Conservation (phyloP, 2,329 filamentous ascomycete genomes). For the Akanthomyces lecanii region DNA sequence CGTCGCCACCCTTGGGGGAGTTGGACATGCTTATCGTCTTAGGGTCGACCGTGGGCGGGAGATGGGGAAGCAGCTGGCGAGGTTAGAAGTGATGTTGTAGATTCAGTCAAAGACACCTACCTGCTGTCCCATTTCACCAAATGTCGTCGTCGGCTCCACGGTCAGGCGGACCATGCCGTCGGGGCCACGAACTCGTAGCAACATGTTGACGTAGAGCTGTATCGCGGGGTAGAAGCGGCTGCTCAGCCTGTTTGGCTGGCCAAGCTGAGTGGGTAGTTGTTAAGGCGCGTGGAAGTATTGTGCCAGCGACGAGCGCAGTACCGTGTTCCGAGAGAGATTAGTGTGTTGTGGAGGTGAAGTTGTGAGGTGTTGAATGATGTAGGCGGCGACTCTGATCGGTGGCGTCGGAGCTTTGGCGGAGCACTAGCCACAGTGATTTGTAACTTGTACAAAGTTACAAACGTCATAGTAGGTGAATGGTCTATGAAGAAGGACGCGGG, state of each 20-base stretch:
- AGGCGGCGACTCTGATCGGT: constrained; percentile 8
- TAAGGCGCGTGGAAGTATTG: neutral
- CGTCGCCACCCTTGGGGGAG: constrained; percentile 53
- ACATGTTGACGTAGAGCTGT: constrained; percentile 49
- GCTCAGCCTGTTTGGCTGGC: constrained; percentile 8
- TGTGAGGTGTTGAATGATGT: constrained; percentile 11
- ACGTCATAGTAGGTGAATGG: neutral
- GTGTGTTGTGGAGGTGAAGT: neutral
- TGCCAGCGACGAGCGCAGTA: neutral
- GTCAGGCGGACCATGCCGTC: constrained; percentile 89
- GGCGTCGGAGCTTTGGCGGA: constrained; percentile 14
- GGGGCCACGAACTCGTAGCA: constrained; percentile 82
- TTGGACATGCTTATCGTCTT: constrained; percentile 59
- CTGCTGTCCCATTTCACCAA: constrained; percentile 56
- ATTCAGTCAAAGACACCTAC: constrained; percentile 32
- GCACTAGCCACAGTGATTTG: constrained; percentile 13
- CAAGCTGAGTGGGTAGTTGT: neutral
- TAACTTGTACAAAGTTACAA: neutral
- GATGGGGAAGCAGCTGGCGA: constrained; percentile 50
- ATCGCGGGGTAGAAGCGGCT: neutral
- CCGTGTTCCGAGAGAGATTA: neutral
- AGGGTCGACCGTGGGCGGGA: constrained; percentile 60
- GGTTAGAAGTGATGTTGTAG: constrained; percentile 18
- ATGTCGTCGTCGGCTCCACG: constrained; percentile 69
- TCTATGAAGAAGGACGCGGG: neutral